Base-by-base conservation (phyloP, 345 rosid species). In the Lagerstroemia speciosa region DNA sequence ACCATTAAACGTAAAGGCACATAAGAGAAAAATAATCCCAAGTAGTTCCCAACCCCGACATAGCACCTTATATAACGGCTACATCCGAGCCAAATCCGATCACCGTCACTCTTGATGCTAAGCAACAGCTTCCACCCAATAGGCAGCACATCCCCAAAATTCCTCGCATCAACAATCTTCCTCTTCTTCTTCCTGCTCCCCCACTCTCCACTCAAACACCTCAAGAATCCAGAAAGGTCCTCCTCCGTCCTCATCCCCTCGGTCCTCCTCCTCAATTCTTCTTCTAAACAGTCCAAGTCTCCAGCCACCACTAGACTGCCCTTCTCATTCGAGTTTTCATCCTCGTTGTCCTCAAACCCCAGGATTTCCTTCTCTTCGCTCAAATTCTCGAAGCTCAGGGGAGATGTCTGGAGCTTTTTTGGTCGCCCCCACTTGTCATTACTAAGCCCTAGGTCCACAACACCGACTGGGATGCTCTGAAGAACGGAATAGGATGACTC, bases 341-440 rank as follows among this genome's bases (percentile, higher is more conserved):
- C 41, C 64, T 52, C 41, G 26, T 27, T 26, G 69, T 46, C 78
- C 73, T 66, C 72, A 22, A 27, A 32, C 58, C 19, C 71, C 43
- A 11, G 33, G 62, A 22, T 67, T 14, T 22, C 53, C 71, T 36
- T 80, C 72, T 34, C 77, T 72, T 55, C 71, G 68, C 73, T 52
- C 64, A 36, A 73, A 69, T 67, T 77, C 70, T 67, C 65, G 60
- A 30, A 19, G 58, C 41, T 55, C 69, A 9, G 19, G 24, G 66
- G 71, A 43, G 62, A 67, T 58, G 58, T 76, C 57, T 38, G 69
- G 60, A 72, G 77, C 81, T 71, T 90, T 37, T 79, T 79, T 37
- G 92, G 94, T 78, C 89, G 76, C 61, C 88, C 94, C 69, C 85
- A 87, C 77, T 77, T 91, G 85, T 85, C 68, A 71, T 78, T 86